These are phyloP conservation scores for Phytophthora aleatoria DNA, from an alignment of 352 stramenopile genomes.

Conservation along the genomic window DNA sequence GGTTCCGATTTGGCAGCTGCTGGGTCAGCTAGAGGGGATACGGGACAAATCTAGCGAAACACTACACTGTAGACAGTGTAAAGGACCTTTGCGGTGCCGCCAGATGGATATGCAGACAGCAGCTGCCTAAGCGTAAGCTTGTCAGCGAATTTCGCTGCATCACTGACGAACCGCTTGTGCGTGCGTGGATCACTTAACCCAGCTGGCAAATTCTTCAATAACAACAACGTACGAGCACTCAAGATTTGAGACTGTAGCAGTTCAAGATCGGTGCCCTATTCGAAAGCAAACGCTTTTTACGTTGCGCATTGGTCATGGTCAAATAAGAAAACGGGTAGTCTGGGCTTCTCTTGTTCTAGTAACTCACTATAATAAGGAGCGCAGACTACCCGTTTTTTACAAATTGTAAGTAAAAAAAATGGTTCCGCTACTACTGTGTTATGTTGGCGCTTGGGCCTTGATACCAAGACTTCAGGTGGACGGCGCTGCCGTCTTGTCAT, in stretches of 20 bases:
- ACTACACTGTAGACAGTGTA: background rate
- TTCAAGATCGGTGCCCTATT: too few species aligned
- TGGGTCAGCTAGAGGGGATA: conserved; percentile 2
- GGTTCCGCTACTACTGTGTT: background rate
- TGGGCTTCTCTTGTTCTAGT: background rate
- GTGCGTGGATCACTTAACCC: conserved; percentile 10
- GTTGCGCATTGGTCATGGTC: background rate
- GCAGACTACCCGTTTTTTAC: background rate
- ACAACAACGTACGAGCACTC: conserved; percentile 1
- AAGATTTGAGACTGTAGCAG: conserved; percentile 1
- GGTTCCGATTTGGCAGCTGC: conserved; percentile 20
- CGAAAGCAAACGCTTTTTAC: too few species aligned
- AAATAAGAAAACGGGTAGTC: conserved; percentile 14
- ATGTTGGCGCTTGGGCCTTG: conserved; percentile 1
- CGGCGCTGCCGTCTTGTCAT: conserved; percentile 15
- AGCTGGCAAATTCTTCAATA: conserved; percentile 10
- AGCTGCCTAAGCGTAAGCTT: background rate
- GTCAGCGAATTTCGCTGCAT: background rate
- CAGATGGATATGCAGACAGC: conserved; percentile 5
- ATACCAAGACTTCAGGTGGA: background rate
- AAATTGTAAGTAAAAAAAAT: conserved; percentile 1
- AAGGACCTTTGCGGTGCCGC: background rate
- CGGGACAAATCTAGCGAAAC: background rate
- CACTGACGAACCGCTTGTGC: background rate
- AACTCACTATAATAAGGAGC: too few species aligned